Evolutionary conservation across 495 filamentous ascomycete genomes (phyloP).

Genomic region (Podospora fimiseda): DNA sequence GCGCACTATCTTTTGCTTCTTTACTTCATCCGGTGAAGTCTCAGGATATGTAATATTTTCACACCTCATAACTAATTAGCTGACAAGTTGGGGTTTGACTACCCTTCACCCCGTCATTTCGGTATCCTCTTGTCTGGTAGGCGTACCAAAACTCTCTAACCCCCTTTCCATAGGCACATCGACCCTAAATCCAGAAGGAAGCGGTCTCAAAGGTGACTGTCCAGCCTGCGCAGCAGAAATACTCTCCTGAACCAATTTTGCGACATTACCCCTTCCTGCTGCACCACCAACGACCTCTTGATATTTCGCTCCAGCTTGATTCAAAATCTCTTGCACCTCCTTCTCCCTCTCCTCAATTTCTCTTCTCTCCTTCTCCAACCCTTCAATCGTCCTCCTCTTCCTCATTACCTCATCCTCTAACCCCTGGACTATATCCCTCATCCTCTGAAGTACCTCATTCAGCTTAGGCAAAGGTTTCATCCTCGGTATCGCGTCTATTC

Average conservation of each 20-base stretch:
- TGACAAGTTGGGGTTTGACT: too few relatives aligned
- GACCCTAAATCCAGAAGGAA: slow-evolving; percentile 23
- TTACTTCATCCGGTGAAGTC: neutral
- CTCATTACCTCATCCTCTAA: slow-evolving; percentile 28
- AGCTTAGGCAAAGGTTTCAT: slow-evolving; percentile 54
- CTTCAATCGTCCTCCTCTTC: slow-evolving; percentile 26
- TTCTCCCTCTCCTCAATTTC: slow-evolving; percentile 68
- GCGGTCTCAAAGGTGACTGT: slow-evolving; percentile 26
- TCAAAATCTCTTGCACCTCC: slow-evolving; percentile 74
- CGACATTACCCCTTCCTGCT: slow-evolving; percentile 12
- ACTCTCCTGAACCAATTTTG: slow-evolving; percentile 16
- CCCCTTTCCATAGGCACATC: slow-evolving; percentile 44
- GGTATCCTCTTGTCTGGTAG: slow-evolving; percentile 40
- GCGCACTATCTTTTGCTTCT: neutral
- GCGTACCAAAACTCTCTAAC: slow-evolving; percentile 58
- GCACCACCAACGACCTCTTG: slow-evolving; percentile 34
- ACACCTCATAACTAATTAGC: neutral
- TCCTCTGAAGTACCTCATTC: slow-evolving; percentile 40
- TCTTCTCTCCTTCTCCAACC: slow-evolving; percentile 32
- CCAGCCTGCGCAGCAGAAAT: neutral
- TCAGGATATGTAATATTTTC: neutral
- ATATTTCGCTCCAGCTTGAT: slow-evolving; percentile 77
- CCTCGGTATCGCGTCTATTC: slow-evolving; percentile 37
- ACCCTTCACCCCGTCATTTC: slow-evolving; percentile 17
- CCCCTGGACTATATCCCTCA: slow-evolving; percentile 33